phyloP scores from a whole-genome alignment of 116 monocot species.

The Papilionanthe hybrid region DNA sequence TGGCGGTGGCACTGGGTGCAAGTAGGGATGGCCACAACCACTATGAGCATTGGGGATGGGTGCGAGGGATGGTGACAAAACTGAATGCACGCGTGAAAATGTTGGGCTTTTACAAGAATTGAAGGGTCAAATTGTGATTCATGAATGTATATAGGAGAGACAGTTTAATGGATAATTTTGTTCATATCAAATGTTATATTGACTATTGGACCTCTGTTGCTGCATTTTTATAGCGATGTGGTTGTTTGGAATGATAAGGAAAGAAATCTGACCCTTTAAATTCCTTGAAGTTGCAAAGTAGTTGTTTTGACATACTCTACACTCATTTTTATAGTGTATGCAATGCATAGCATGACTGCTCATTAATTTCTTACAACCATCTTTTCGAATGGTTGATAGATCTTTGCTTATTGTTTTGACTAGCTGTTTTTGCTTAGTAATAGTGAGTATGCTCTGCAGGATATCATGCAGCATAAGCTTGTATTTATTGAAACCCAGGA shows the following conservation, averaged over 20 bases:
- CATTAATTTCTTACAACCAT: not conserved
- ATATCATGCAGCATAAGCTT: conserved; percentile 97
- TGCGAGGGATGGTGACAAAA: too few relatives aligned
- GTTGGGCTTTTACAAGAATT: too few relatives aligned
- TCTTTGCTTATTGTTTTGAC: conserved; percentile 1
- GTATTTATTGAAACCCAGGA: conserved; percentile 99
- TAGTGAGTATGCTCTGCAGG: conserved; percentile 40
- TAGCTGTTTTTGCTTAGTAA: not conserved
- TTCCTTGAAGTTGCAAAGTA: not conserved
- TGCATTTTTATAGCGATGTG: not conserved
- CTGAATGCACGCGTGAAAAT: too few relatives aligned
- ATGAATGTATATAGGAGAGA: not conserved
- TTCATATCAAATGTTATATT: not conserved
- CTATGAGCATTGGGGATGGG: too few relatives aligned
- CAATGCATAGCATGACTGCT: not conserved
- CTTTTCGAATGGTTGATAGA: not conserved
- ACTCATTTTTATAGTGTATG: not conserved
- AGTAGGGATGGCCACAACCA: too few relatives aligned
- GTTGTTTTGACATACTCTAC: not conserved
- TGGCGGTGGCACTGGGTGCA: too few relatives aligned
- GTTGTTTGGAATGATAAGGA: not conserved
- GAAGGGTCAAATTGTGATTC: too few relatives aligned
- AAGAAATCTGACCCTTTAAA: not conserved
- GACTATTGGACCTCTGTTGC: not conserved
- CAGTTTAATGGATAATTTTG: not conserved